Evolutionary conservation across 495 filamentous ascomycete species (phyloP), one percentile per base, ranked within the genome.

Genomic region (Aspergillus carlsbadensis): DNA sequence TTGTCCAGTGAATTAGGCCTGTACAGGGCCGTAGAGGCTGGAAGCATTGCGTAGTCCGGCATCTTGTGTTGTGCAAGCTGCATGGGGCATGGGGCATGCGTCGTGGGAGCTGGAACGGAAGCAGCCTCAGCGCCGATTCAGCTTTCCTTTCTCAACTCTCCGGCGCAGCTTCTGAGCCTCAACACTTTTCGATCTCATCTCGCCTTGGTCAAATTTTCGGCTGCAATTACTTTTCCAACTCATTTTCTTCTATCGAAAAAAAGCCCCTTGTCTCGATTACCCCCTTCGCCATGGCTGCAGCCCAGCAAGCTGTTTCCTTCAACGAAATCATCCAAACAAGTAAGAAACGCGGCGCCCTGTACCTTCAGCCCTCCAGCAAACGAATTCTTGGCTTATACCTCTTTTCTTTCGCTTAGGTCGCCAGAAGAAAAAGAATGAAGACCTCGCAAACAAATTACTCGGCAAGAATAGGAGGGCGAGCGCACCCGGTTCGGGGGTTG

Each of bases 371-470:
- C 21, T 31, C 33, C 18, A 51, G 11, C 52, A n/a, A 42, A n/a
- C 39, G 10, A 21, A 8, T n/a, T 67, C 31, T 21, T 40, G 47
- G 26, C 34, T 49, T 40, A 56, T 42, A 26, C 54, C 36, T 42
- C 49, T 18, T 24, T 51, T 50, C 52, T 36, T 43, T 34, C 33
- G 39, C 59, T 29, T 54, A 87, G 87, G 82, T 65, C 88, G 87
- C 39, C 78, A 85, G 59, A 84, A 86, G 65, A 84, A 84, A 67
- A 83, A 85, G 65, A 83, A 88, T 56, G 81, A 91, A 68, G 76
- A 78, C 6, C 82, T 95, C 5, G 90, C 90, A 37, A 81, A 84
- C 36, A 77, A 84, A 59, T 84, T 94, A 20, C 82, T 93, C 41
- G 81, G 81, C 50, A 86, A 79, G 61, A 80, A 83, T 52, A 79